A percentile compares a stretch with the other conserved stretches of the same genome.
phyloP scores from a whole-genome alignment of 176 grass and related monocot species.

The Carex pumila region DNA sequence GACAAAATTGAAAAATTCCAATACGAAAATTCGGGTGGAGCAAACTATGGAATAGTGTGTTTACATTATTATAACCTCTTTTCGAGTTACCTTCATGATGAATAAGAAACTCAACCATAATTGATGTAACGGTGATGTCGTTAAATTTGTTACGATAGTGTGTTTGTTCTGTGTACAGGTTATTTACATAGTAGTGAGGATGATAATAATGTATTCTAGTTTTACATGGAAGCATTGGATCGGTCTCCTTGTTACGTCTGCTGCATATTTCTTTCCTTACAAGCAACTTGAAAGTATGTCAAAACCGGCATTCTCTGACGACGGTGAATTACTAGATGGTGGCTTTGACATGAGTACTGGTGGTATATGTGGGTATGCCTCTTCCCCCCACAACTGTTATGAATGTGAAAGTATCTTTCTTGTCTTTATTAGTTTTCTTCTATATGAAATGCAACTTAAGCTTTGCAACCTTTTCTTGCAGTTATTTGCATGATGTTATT shows the following conservation, averaged over 20 bases:
- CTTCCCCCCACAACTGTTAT: neutral
- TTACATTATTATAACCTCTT: neutral
- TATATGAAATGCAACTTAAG: neutral
- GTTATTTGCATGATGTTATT: slow-evolving; percentile 93
- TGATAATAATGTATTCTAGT: slow-evolving; percentile 75
- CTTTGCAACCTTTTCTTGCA: slow-evolving; percentile 16
- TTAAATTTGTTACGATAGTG: neutral
- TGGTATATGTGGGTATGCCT: slow-evolving; percentile 71
- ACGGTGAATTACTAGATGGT: slow-evolving; percentile 62
- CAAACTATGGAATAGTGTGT: neutral
- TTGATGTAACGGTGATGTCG: neutral
- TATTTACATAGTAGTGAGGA: slow-evolving; percentile 71
- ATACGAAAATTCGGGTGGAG: neutral
- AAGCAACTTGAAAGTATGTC: slow-evolving; percentile 89
- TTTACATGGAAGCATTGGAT: slow-evolving; percentile 99
- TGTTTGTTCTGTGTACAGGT: slow-evolving; percentile 28
- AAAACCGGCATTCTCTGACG: slow-evolving; percentile 47
- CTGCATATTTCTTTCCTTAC: slow-evolving; percentile 68
- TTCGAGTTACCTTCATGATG: neutral
- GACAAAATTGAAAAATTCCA: no score
- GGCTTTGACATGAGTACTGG: slow-evolving; percentile 72
- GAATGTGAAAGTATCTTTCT: no score
- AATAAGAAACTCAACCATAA: neutral
- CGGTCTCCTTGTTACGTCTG: slow-evolving; percentile 69
- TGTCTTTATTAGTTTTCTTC: neutral